Evolutionary conservation across 805 yeast genomes (phyloP).

Genomic region (Wickerhamia fluorescens): DNA sequence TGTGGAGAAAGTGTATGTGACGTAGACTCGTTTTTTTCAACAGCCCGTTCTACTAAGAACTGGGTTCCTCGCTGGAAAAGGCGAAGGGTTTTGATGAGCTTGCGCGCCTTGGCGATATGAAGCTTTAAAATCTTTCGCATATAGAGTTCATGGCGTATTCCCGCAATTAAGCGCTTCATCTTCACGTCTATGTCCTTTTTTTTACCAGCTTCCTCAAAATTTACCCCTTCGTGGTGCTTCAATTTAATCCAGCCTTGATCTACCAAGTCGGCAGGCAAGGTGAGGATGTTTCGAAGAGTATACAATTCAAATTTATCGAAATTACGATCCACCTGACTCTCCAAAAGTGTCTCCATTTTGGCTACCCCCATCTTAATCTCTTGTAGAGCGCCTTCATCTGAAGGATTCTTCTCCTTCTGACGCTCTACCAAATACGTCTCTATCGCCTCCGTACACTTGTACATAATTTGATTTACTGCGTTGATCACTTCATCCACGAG

Average conservation of each 20-base stretch:
- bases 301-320: constrained; percentile 85
- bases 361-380: constrained; percentile 78
- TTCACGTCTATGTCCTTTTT: constrained; percentile 19
- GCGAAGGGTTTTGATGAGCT: constrained; percentile 24
- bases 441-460: constrained; percentile 73
- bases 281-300: constrained; percentile 67
- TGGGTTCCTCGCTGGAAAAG: constrained; percentile 23
- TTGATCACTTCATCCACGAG: constrained; percentile 83
- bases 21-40: no score
- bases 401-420: constrained; percentile 11
- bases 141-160: constrained; percentile 38
- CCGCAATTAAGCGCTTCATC: constrained; percentile 25
- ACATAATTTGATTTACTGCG: constrained; percentile 77
- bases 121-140: constrained; percentile 34
- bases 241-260: constrained; percentile 61
- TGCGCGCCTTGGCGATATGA: constrained; percentile 32
- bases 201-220: constrained; percentile 7
- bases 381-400: constrained; percentile 17
- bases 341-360: constrained; percentile 68
- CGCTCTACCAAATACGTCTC: constrained; percentile 48
- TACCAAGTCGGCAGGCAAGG: constrained; percentile 59
- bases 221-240: constrained; percentile 59
- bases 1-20: constrained; percentile 14
- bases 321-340: constrained; percentile 67
- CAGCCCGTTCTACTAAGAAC: constrained; percentile 16